Evolutionary conservation across 805 yeast species (phyloP), one percentile per base, ranked within the genome.

Genomic region (Novakomyces olei): DNA sequence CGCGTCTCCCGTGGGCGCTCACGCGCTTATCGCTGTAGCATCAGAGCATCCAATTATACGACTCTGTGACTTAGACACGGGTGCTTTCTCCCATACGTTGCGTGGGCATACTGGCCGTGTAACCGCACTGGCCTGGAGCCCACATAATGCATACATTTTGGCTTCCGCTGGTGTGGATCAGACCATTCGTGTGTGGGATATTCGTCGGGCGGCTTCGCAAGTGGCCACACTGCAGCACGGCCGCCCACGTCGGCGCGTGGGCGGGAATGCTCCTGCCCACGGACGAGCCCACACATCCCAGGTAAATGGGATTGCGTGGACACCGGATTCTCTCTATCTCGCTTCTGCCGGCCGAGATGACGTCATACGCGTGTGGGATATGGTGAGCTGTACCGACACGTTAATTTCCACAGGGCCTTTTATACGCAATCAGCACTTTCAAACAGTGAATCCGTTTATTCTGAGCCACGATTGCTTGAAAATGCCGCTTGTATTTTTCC

Each of bases 91-190:
- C 0, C 91, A 79, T 36, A 72, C 76, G 2, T 53, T 79, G 19
- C 50, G 58, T 27, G 81, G 78, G 7, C 75, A 69, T 39, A 59
- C 60, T 28, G 68, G 71, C 1, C 63, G 58, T 36, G 63, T 71
- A 1, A 47, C 70, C 29, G 51, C 69, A 18, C 69, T 73, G 19
- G 67, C 69, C 44, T 80, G 92, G 85, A 73, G 76, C 29, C 92
- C 92, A 0, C 53, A 55, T 5, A 55, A 65, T 38, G 51, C 68
- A 0, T 53, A 73, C 43, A 38, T 75, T 3, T 54, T 83, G 2
- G 81, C 83, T 0, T 63, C 80, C 3, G 93, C 92, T 1, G 81
- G 85, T 15, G 63, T 67, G 12, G 79, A 74, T 42, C 94, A 95
- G 0, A 72, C 72, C 29, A 71, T 76, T 5, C 62, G 76, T 33